Conservation (phyloP, 1,284 basidiomycete species). For the Irpex lacteus region DNA sequence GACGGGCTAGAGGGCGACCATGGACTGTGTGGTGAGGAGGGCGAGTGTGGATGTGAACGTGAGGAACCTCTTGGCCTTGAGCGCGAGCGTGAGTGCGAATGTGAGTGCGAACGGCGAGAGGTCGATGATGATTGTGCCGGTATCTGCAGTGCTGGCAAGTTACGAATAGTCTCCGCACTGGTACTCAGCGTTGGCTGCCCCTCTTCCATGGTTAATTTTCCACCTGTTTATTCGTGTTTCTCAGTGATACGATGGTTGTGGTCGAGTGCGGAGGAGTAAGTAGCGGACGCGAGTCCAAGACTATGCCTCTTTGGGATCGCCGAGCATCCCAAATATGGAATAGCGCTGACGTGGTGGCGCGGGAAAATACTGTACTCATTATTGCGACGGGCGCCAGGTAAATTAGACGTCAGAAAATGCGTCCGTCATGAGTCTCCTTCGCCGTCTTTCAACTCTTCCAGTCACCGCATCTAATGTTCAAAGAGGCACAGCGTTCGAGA, state of each 20-base stretch:
- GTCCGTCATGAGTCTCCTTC: background rate
- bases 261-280: background rate
- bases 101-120: conserved; percentile 5
- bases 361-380: background rate
- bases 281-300: background rate
- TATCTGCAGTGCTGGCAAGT: conserved; percentile 23
- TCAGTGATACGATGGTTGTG: background rate
- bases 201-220: background rate
- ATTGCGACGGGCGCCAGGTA: too few species aligned
- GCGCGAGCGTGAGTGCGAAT: conserved; percentile 1
- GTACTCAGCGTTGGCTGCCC: conserved; percentile 25
- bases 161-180: conserved; percentile 41
- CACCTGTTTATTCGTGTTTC: background rate
- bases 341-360: background rate
- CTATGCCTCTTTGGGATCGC: background rate
- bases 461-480: conserved; percentile 41
- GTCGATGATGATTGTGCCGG: conserved; percentile 15
- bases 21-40: conserved; percentile 52
- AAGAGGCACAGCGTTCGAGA: conserved; percentile 76
- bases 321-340: background rate
- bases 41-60: conserved; percentile 26
- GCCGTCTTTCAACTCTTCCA: background rate
- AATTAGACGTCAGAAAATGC: background rate
- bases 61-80: background rate
- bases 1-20: conserved; percentile 53